Conservation (phyloP, 768 basidiomycete species). For the Trametes elegans region DNA sequence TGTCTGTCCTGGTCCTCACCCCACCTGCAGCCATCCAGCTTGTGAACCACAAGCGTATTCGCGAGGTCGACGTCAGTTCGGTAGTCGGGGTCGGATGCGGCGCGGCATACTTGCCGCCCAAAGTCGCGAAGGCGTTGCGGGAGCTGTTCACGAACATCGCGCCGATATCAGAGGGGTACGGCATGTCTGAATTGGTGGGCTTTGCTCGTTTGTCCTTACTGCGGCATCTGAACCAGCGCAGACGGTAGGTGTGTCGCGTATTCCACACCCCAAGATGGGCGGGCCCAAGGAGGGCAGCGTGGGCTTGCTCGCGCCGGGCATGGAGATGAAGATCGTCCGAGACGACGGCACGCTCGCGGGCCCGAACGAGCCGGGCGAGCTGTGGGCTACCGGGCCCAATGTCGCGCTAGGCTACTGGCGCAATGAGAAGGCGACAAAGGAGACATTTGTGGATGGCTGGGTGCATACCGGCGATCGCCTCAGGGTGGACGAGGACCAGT, state of each 20-base stretch:
- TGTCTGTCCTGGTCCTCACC: constrained; percentile 49
- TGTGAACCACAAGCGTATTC: constrained; percentile 48
- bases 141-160: constrained; percentile 32
- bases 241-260: constrained; percentile 53
- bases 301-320: constrained; percentile 60
- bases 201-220: not conserved
- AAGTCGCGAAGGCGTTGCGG: constrained; percentile 43
- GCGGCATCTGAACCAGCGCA: constrained; percentile 26
- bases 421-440: constrained; percentile 61
- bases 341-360: constrained; percentile 57
- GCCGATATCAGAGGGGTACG: constrained; percentile 56
- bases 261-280: constrained; percentile 46
- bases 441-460: constrained; percentile 72
- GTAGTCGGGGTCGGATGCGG: constrained; percentile 47
- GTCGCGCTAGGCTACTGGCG: constrained; percentile 71
- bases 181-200: constrained; percentile 36
- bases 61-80: constrained; percentile 51
- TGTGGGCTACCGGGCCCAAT: constrained; percentile 55
- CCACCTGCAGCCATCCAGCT: constrained; percentile 69
- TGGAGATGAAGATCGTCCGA: constrained; percentile 60
- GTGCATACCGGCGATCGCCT: constrained; percentile 73
- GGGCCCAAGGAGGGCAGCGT: constrained; percentile 35
- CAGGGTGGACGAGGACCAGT: constrained; percentile 54
- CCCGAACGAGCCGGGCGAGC: constrained; percentile 61
- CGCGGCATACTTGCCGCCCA: constrained; percentile 65